Percentiles rank a stretch among this genome's conserved stretches.
Evolutionary conservation across 108 stramenopile species (phyloP).

Genomic region (Cyclotella kingstonii): DNA sequence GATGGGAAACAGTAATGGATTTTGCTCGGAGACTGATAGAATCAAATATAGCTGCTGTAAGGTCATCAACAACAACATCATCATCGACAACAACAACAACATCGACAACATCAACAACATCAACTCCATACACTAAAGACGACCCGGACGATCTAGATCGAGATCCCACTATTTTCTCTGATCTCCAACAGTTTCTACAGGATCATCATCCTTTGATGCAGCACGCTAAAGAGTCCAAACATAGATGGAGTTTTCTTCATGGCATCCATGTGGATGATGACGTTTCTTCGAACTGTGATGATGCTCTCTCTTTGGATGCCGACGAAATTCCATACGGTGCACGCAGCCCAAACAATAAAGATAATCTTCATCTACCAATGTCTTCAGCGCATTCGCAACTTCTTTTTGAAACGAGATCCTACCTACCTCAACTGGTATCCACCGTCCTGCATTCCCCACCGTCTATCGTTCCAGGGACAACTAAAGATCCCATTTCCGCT

Average conservation of each 20-base stretch:
- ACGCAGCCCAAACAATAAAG: too few species aligned
- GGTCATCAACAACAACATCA: too few species aligned
- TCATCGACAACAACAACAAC: too few species aligned
- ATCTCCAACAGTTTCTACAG: constrained; percentile 25
- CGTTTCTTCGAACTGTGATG: not conserved
- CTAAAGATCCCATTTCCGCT: constrained; percentile 66
- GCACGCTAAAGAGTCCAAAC: too few species aligned
- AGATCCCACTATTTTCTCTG: constrained; percentile 30
- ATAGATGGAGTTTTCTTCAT: constrained; percentile 13
- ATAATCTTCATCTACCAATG: too few species aligned
- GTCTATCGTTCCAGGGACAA: constrained; percentile 45
- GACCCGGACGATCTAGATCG: constrained; percentile 9
- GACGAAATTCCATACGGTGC: too few species aligned
- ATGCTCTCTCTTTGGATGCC: too few species aligned
- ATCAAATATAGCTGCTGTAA: constrained; percentile 55
- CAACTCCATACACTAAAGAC: not conserved
- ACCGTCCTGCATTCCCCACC: constrained; percentile 78
- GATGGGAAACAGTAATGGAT: constrained; percentile 62
- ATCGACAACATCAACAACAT: constrained; percentile 30
- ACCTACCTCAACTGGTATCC: constrained; percentile 82
- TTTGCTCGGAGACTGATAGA: constrained; percentile 40
- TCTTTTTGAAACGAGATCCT: constrained; percentile 56
- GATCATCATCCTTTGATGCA: constrained; percentile 37
- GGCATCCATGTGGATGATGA: not conserved
- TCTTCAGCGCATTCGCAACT: constrained; percentile 29